A percentile compares a stretch with the other conserved stretches of the same genome.
phyloP scores from a whole-genome alignment of 2,329 filamentous ascomycete genomes.

The Sporothrix pseudoabietina region DNA sequence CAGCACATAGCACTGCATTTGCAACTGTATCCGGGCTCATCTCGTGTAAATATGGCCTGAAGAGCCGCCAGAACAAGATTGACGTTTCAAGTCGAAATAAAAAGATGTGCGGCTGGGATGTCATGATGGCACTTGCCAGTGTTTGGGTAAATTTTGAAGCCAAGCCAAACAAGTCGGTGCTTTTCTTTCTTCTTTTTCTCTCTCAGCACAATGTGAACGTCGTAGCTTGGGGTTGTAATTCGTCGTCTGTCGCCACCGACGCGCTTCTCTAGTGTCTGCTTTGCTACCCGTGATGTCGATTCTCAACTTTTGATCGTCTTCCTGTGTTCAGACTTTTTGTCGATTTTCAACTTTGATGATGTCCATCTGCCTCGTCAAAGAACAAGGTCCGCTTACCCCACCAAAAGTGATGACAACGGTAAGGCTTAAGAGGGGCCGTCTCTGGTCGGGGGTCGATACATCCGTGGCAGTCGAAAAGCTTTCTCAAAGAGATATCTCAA shows the following conservation, averaged over 20 bases:
- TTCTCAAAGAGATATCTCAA: not conserved
- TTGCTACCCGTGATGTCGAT: not conserved
- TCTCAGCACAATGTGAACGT: not conserved
- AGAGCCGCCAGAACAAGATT: conserved; percentile 3
- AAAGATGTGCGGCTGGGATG: not conserved
- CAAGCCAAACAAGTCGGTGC: not conserved
- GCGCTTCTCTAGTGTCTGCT: not conserved
- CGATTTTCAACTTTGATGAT: conserved; percentile 3
- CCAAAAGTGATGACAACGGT: conserved; percentile 12
- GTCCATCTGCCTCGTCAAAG: conserved; percentile 9
- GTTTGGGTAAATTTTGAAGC: not conserved
- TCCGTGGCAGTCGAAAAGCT: not conserved
- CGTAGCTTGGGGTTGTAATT: not conserved
- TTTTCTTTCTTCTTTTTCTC: not conserved
- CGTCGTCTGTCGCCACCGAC: not conserved
- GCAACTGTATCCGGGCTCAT: conserved; percentile 1
- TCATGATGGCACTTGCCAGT: not conserved
- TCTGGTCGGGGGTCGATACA: not conserved
- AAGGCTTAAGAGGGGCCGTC: not conserved
- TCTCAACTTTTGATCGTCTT: not conserved
- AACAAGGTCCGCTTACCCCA: conserved; percentile 1
- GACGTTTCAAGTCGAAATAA: conserved; percentile 6
- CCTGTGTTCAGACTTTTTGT: not conserved
- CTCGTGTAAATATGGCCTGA: not conserved
- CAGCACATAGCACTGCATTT: not conserved